Base-by-base conservation (phyloP, 1,284 basidiomycete species). In the Xanthoconium separans region DNA sequence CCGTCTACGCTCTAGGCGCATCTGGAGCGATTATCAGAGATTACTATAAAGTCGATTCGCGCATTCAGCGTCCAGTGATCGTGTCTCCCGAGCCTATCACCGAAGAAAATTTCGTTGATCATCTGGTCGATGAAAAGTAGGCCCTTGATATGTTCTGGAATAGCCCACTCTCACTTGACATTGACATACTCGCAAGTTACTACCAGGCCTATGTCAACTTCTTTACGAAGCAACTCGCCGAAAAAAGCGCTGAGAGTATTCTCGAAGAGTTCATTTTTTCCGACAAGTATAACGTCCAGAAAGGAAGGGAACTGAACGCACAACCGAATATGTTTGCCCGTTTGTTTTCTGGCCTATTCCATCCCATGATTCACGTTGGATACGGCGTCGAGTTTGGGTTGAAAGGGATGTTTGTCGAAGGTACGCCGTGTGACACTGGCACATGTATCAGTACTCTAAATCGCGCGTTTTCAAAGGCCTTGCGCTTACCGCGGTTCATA, bases 191-290 rank as follows among this genome's bases (percentile, higher is more conserved):
- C 7, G 40, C 12, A 45, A 87, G 85, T 6, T 87, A 75, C 61
- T 88, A 83, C 60, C 66, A 74, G 10, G 77, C 76, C 1, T 89
- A 87, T 60, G 59, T 84, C 27, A 55, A 70, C 9, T 88, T 85
- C 69, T 88, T 87, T 70, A 70, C 70, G 10, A 63, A 73, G 0
- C 64, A 73, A 11, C 62, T 87, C 11, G 62, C 75, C 31, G 67
- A 75, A 20, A 72, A 77, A 18, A 79, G 79, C 4, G 64, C 75
- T 2, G 58, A 68, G 2, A 62, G 67, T 2, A 73, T 75, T 0
- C 51, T 89, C 6, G 80, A 87, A 55, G 74, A 81, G 41, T 85
- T 78, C 54, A 56, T 89, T 8, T 85, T 89, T 61, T 80, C 83
- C 2, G 61, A 70, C 3, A 70, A 75, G 40, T 77, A 75, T 33